Percentiles rank a stretch among this genome's conserved stretches.
Conservation (phyloP, 1,284 basidiomycete species). For the Pisolithus thermaeus region DNA sequence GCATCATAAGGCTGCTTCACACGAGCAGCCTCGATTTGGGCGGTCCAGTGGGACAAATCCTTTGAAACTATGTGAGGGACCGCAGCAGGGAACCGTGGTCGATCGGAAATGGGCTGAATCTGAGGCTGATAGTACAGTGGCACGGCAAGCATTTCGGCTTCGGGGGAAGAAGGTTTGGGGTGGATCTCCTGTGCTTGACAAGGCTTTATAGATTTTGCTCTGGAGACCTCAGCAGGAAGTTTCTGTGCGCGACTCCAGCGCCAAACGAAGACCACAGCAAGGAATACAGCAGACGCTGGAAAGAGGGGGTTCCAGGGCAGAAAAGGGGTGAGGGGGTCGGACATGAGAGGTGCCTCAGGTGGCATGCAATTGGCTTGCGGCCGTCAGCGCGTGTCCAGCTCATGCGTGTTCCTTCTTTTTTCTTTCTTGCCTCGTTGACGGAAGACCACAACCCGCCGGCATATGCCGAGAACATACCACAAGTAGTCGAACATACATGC, state of each 20-base stretch:
- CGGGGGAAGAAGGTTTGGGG: not conserved
- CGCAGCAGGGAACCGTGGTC: not conserved
- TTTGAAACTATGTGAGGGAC: constrained; percentile 2
- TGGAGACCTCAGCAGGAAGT: not conserved
- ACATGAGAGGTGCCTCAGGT: constrained; percentile 7
- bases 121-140: constrained; percentile 5
- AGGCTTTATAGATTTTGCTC: not conserved
- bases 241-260: not conserved
- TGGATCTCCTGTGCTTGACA: not conserved
- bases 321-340: constrained; percentile 5
- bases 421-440: not conserved
- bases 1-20: constrained; percentile 59
- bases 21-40: constrained; percentile 9
- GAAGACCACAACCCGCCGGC: not conserved
- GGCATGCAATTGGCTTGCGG: not conserved
- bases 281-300: not conserved
- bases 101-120: constrained; percentile 4
- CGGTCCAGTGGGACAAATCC: constrained; percentile 1
- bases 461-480: not conserved
- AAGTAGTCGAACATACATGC: no score
- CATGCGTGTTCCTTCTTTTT: constrained; percentile 20
- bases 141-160: constrained; percentile 18
- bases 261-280: constrained; percentile 8
- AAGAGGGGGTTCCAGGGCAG: not conserved
- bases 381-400: constrained; percentile 21